A percentile compares a stretch with the other conserved stretches of the same genome.
These are phyloP conservation scores for Silene latifolia DNA, from an alignment of 148 eudicot species.

Conservation along the genomic window DNA sequence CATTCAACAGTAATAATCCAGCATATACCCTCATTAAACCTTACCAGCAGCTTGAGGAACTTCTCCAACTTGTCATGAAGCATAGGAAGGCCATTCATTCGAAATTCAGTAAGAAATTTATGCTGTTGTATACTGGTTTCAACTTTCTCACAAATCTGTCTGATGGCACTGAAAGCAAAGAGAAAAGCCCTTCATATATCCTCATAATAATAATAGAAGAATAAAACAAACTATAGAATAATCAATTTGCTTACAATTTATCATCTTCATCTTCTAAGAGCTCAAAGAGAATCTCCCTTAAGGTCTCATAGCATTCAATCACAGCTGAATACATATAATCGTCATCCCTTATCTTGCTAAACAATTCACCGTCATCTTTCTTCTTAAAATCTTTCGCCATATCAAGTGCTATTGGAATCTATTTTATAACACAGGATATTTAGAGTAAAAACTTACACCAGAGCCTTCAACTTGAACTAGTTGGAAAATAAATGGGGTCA, in stretches of 20 bases:
- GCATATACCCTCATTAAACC: slow-evolving; percentile 11
- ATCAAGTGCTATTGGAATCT: slow-evolving; percentile 98
- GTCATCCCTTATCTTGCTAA: slow-evolving; percentile 74
- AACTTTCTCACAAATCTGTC: slow-evolving; percentile 55
- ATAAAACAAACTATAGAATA: neutral
- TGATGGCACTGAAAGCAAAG: slow-evolving; percentile 49
- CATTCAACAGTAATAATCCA: neutral
- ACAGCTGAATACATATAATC: slow-evolving; percentile 84
- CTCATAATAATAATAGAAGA: neutral
- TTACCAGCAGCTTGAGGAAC: slow-evolving; percentile 76
- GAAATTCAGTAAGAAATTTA: slow-evolving; percentile 60
- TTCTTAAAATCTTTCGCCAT: slow-evolving; percentile 96
- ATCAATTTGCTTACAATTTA: slow-evolving; percentile 40
- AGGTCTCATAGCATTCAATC: slow-evolving; percentile 87
- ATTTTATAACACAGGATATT: slow-evolving; percentile 11
- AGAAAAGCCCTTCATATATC: neutral
- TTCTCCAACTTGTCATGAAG: slow-evolving; percentile 87
- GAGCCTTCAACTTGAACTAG: slow-evolving; percentile 8
- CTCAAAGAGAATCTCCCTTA: slow-evolving; percentile 48
- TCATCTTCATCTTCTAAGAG: slow-evolving; percentile 59
- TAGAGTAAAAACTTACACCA: slow-evolving; percentile 5
- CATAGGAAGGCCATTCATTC: slow-evolving; percentile 69
- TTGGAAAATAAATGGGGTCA: slow-evolving; percentile 10
- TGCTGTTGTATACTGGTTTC: slow-evolving; percentile 41
- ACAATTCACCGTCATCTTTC: slow-evolving; percentile 69